phyloP scores from a whole-genome alignment of 2,329 filamentous ascomycete species.

The Aspergillus pseudotamarii region DNA sequence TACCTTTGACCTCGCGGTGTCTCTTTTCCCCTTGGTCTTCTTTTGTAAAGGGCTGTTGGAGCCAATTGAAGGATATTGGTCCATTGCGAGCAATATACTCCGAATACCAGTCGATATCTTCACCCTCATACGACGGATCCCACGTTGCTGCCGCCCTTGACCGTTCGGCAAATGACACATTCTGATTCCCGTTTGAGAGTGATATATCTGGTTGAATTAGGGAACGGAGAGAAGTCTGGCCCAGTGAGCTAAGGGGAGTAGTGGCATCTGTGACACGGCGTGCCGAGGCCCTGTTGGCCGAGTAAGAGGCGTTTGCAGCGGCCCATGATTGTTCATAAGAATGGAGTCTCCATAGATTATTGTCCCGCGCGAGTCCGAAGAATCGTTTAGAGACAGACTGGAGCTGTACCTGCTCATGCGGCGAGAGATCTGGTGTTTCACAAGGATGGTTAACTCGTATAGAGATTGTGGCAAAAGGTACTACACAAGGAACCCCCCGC shows the following conservation, averaged over 20 bases:
- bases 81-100: slow-evolving; percentile 85
- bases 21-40: slow-evolving; percentile 42
- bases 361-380: slow-evolving; percentile 69
- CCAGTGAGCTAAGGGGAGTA: slow-evolving; percentile 34
- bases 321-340: slow-evolving; percentile 75
- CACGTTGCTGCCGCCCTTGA: slow-evolving; percentile 64
- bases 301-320: slow-evolving; percentile 47
- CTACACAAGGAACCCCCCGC: slow-evolving; percentile 7
- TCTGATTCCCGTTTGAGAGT: slow-evolving; percentile 1
- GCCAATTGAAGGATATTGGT: slow-evolving; percentile 74
- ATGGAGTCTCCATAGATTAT: slow-evolving; percentile 73
- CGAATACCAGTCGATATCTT: slow-evolving; percentile 80
- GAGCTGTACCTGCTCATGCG: slow-evolving; percentile 65
- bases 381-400: slow-evolving; percentile 71
- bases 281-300: slow-evolving; percentile 38
- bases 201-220: slow-evolving; percentile 34
- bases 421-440: slow-evolving; percentile 60
- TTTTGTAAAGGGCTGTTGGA: slow-evolving; percentile 60
- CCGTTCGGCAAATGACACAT: slow-evolving; percentile 26
- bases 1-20: slow-evolving; percentile 68
- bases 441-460: slow-evolving; percentile 24
- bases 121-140: slow-evolving; percentile 75
- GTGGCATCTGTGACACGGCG: slow-evolving; percentile 51
- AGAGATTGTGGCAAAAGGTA: slow-evolving; percentile 16
- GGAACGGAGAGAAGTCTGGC: slow-evolving; percentile 35